Base-by-base conservation (phyloP, 495 filamentous ascomycete genomes). In the Podospora bellae-mahoneyi region DNA sequence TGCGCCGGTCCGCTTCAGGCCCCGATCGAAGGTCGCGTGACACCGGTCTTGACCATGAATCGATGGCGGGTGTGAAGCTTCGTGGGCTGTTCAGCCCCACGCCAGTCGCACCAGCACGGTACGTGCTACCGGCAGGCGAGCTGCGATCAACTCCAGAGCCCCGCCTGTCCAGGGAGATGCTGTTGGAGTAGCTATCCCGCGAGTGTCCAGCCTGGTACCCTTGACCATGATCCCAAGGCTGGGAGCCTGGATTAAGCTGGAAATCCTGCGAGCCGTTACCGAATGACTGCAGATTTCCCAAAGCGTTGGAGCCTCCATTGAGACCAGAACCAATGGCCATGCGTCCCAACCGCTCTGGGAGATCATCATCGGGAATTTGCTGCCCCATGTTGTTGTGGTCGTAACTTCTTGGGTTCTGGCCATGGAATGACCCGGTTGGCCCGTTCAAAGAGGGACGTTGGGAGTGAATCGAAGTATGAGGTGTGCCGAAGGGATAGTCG, bases 111-210 rank as follows among this genome's bases (percentile, higher is more conserved):
- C 53, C 34, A 1, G 78, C 78, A 6, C 85, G 85, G 56, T 83
- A 78, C 26, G 86, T 83, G 70, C 80, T 85, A 16, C 85, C 86
- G 1, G 82, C 82, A 2, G 88, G 85, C 4, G 88, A 89, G 28
- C 69, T 62, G 60, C 75, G 76, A 56, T 76, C 78, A 4, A 68
- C 69, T 5, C 66, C 32, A 2, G 69, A 73, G 30, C 60, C 66
- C 26, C 71, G 68, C 34, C 69, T 72, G 28, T 73, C 69, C 55
- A 62, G 53, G 3, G 57, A 26, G 4, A 30, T 5, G 23, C 59
- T 67, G 23, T 64, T 66, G 16, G 53, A 26, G 32, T 67, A 77
- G 7, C 34, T 18, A 58, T 69, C 68, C 26, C 65, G 68, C 0
- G 71, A 32, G 26, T 55, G 64, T 1, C 64, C 66, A 4, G 60